A percentile compares a stretch with the other conserved stretches of the same genome.
Conservation (phyloP, 148 eudicot genomes). For the Salicornia ramosissima region DNA sequence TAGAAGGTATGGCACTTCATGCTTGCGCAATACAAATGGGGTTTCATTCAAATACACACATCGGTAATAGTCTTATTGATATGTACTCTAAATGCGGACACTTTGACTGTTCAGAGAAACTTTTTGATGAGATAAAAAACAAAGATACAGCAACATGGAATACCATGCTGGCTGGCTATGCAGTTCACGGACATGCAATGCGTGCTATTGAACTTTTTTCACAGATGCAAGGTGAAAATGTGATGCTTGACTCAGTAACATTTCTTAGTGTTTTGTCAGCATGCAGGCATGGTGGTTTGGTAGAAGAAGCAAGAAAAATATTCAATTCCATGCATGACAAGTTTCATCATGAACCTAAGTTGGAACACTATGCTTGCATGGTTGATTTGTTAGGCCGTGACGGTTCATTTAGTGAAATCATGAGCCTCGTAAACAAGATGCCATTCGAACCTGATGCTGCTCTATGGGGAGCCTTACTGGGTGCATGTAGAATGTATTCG, state of each 20-base stretch:
- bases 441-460: constrained; percentile 61
- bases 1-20: constrained; percentile 51
- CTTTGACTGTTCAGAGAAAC: constrained; percentile 43
- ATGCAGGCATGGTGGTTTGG: constrained; percentile 65
- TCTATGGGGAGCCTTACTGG: constrained; percentile 65
- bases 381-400: constrained; percentile 68
- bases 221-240: constrained; percentile 40
- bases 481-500: constrained; percentile 64
- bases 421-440: constrained; percentile 45
- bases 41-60: constrained; percentile 38
- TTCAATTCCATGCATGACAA: constrained; percentile 47
- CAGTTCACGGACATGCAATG: constrained; percentile 50
- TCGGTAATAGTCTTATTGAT: constrained; percentile 57
- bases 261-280: constrained; percentile 59
- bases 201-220: constrained; percentile 45
- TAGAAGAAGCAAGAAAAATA: constrained; percentile 53
- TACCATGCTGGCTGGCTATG: constrained; percentile 56
- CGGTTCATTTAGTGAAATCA: constrained; percentile 50
- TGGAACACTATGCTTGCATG: constrained; percentile 76
- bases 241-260: constrained; percentile 46
- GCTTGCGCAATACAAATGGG: constrained; percentile 41
- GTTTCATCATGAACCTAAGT: constrained; percentile 42
- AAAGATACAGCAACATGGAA: constrained; percentile 68
- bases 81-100: constrained; percentile 76
- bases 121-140: constrained; percentile 44